Evolutionary conservation across 495 filamentous ascomycete species (phyloP).

Genomic region (Hypoxylon perforatum): DNA sequence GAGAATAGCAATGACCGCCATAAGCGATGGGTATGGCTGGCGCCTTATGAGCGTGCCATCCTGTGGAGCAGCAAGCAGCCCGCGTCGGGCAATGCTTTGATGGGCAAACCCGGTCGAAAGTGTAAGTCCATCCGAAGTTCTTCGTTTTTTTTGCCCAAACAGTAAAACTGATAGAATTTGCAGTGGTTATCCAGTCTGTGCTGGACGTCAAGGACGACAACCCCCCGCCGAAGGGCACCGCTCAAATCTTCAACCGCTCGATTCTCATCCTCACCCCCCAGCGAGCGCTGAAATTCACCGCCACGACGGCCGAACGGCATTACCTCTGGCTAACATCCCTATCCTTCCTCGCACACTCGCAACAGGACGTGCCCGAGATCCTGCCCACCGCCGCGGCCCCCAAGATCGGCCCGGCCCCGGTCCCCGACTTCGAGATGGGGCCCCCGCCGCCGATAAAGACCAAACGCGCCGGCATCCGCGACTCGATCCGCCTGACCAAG

Average conservation of each 20-base stretch:
- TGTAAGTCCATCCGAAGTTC: constrained; percentile 68
- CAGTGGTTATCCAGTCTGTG: constrained; percentile 95
- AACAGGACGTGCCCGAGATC: constrained; percentile 76
- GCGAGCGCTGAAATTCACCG: constrained; percentile 95
- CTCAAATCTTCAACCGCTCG: constrained; percentile 84
- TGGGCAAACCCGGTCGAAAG: constrained; percentile 96
- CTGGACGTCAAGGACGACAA: constrained; percentile 97
- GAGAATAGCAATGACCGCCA: constrained; percentile 78
- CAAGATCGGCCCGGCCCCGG: constrained; percentile 51
- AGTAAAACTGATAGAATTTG: constrained; percentile 16
- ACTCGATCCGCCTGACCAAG: constrained; percentile 92
- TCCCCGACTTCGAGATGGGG: constrained; percentile 62
- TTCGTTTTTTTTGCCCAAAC: neutral
- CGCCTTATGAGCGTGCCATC: constrained; percentile 92
- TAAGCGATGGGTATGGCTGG: constrained; percentile 98
- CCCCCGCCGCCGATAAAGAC: constrained; percentile 54
- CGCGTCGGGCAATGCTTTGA: constrained; percentile 81
- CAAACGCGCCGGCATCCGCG: constrained; percentile 76
- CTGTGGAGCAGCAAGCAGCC: constrained; percentile 99
- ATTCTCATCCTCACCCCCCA: constrained; percentile 95
- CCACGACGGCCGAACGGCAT: constrained; percentile 82
- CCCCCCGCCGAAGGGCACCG: constrained; percentile 77
- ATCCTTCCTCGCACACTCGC: constrained; percentile 91
- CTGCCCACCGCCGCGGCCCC: constrained; percentile 68
- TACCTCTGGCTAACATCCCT: constrained; percentile 95